Percentiles rank a stretch among this genome's conserved stretches.
These are phyloP conservation scores for Neurospora sp. DNA, from an alignment of 495 filamentous ascomycete species.

Conservation along the genomic window DNA sequence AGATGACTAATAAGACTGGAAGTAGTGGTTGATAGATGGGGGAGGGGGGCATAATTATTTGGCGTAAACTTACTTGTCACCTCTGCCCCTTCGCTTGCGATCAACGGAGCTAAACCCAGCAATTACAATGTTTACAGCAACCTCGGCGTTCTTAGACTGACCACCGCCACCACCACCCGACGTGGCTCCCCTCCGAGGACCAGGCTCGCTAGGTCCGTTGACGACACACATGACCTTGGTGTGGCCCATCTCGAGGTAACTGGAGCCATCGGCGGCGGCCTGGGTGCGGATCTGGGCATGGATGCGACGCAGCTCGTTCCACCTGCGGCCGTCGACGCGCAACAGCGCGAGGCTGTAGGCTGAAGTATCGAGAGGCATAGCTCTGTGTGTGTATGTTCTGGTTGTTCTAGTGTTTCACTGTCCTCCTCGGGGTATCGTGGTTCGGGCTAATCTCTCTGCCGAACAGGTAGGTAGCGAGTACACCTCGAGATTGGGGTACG, in stretches of 20 bases:
- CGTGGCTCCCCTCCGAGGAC: slow-evolving; percentile 23
- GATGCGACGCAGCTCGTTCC: slow-evolving; percentile 93
- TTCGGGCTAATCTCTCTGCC: not conserved
- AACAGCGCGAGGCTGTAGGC: slow-evolving; percentile 78
- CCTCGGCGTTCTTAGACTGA: slow-evolving; percentile 41
- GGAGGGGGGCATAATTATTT: no score
- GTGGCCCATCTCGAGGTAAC: slow-evolving; percentile 90
- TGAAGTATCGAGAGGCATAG: slow-evolving; percentile 85
- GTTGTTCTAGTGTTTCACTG: not conserved
- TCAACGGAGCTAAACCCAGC: slow-evolving; percentile 85
- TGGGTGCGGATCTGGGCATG: slow-evolving; percentile 86
- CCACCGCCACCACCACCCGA: slow-evolving; percentile 35
- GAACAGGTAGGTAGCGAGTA: not conserved
- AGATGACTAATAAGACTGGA: not conserved
- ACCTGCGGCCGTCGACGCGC: slow-evolving; percentile 86
- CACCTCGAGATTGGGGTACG: not conserved
- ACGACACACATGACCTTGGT: slow-evolving; percentile 94
- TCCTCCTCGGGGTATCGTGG: not conserved
- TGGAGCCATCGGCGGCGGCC: slow-evolving; percentile 78
- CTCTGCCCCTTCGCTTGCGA: slow-evolving; percentile 59
- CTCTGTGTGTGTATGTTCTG: not conserved
- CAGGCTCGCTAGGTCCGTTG: slow-evolving; percentile 66
- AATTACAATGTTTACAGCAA: slow-evolving; percentile 75
- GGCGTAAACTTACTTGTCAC: slow-evolving; percentile 56
- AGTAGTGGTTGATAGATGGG: no score